phyloP scores from a whole-genome alignment of 352 stramenopile genomes.

The Pythium dissimile region DNA sequence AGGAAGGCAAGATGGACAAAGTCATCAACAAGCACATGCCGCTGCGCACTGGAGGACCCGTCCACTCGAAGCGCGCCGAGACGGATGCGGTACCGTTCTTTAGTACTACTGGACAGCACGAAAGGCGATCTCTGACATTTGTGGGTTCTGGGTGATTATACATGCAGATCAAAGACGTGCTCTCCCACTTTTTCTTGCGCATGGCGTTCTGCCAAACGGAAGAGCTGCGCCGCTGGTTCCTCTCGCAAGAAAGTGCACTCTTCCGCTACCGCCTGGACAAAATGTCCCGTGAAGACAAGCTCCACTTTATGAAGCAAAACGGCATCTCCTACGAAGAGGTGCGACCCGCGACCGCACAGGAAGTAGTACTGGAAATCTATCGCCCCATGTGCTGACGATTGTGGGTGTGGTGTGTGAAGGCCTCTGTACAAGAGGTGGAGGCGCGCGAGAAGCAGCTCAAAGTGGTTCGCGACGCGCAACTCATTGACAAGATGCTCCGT shows the following conservation, averaged over 20 bases:
- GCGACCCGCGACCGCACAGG: not conserved
- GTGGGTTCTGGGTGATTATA: not conserved
- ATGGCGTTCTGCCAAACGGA: constrained; percentile 98
- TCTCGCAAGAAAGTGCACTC: constrained; percentile 93
- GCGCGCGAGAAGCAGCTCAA: constrained; percentile 58
- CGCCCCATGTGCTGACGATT: not conserved
- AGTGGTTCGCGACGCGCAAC: constrained; percentile 53
- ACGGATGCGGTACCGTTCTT: constrained; percentile 35
- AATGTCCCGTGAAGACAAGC: constrained; percentile 83
- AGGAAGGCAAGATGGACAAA: constrained; percentile 77
- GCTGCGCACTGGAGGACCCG: constrained; percentile 37
- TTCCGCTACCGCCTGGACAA: constrained; percentile 92
- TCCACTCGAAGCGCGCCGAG: constrained; percentile 50
- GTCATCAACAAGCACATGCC: constrained; percentile 84
- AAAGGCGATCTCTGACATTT: not conserved
- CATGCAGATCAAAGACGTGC: constrained; percentile 85
- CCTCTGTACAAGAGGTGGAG: constrained; percentile 68
- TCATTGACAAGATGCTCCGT: constrained; percentile 44
- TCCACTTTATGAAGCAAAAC: constrained; percentile 87
- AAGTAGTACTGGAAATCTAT: too few species aligned
- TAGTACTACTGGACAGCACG: not conserved
- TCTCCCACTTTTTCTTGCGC: constrained; percentile 98
- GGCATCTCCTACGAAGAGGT: constrained; percentile 65
- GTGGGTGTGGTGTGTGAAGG: constrained; percentile 29
- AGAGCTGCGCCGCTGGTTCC: constrained; percentile 97